Conservation (phyloP, 345 rosid species). For the Hypericum perforatum region DNA sequence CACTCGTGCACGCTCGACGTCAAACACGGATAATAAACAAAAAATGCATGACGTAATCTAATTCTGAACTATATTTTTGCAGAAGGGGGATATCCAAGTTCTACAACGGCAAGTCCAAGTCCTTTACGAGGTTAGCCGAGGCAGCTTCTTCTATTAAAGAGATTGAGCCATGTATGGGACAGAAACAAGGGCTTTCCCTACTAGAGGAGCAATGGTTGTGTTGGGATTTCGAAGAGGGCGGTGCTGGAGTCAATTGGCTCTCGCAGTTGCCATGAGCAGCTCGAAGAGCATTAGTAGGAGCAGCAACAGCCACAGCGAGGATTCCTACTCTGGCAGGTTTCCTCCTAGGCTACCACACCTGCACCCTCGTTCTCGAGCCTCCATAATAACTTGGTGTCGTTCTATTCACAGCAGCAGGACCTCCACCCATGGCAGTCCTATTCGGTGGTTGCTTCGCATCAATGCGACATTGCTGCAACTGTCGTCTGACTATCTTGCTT, state of each 20-base stretch:
- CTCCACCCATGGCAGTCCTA: constrained; percentile 45
- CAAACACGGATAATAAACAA: too few relatives aligned
- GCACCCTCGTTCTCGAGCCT: constrained; percentile 37
- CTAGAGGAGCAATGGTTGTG: constrained; percentile 13
- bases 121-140: constrained; percentile 48
- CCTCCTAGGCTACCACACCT: constrained; percentile 61
- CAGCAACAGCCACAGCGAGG: constrained; percentile 52
- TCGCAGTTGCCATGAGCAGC: constrained; percentile 55
- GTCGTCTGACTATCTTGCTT: too few relatives aligned
- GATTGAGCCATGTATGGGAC: constrained; percentile 56
- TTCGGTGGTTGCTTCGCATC: constrained; percentile 52
- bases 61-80: constrained; percentile 7
- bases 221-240: constrained; percentile 54
- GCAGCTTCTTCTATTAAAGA: constrained; percentile 48
- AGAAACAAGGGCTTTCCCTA: constrained; percentile 27
- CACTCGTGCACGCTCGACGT: too few relatives aligned
- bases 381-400: constrained; percentile 20
- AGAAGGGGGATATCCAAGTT: constrained; percentile 78
- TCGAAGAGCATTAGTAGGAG: constrained; percentile 49
- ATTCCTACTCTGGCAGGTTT: constrained; percentile 38
- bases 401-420: constrained; percentile 17
- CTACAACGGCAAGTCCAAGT: constrained; percentile 78
- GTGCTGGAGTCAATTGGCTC: constrained; percentile 46
- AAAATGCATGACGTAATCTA: too few relatives aligned
- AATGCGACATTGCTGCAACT: constrained; percentile 19